phyloP scores from a whole-genome alignment of 2,329 filamentous ascomycete species.

The Magnaporthiopsis incrustans region DNA sequence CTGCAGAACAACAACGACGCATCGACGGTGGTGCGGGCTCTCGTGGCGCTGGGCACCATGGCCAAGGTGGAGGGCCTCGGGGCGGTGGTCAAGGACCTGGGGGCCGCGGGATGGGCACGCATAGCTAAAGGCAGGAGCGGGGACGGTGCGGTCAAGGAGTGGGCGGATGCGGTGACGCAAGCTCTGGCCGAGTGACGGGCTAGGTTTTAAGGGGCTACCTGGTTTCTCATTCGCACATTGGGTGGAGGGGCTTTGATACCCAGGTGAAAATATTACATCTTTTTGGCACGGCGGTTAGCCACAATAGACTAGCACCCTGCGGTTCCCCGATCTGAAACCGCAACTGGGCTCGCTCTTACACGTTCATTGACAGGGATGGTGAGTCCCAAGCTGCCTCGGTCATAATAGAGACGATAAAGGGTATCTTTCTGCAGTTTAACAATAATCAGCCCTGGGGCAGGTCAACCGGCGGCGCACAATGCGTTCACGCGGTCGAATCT shows the following conservation, averaged over 20 bases:
- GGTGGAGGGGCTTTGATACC: background rate
- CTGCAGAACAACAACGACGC: slow-evolving; percentile 62
- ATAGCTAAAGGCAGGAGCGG: slow-evolving; percentile 33
- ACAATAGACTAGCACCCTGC: too few species aligned
- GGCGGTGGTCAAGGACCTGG: slow-evolving; percentile 25
- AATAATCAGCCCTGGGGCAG: too few species aligned
- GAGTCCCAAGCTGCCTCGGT: background rate
- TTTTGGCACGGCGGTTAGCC: background rate
- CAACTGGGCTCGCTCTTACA: background rate
- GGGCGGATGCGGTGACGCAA: slow-evolving; percentile 38
- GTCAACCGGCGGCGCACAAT: background rate
- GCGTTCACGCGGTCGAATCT: slow-evolving; percentile 1
- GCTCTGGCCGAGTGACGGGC: slow-evolving; percentile 17
- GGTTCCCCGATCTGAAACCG: too few species aligned
- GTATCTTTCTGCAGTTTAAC: too few species aligned
- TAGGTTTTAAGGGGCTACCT: background rate
- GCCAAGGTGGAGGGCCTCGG: slow-evolving; percentile 39
- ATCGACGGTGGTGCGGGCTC: slow-evolving; percentile 73
- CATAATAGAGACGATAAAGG: background rate
- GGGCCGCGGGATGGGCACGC: slow-evolving; percentile 26
- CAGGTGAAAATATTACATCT: background rate
- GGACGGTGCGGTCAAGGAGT: slow-evolving; percentile 39
- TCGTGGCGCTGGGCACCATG: slow-evolving; percentile 79
- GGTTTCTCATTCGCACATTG: background rate
- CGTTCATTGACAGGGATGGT: background rate